Base-by-base conservation (phyloP, 176 grass and related monocot genomes). In the Urochloa ruziziensis region DNA sequence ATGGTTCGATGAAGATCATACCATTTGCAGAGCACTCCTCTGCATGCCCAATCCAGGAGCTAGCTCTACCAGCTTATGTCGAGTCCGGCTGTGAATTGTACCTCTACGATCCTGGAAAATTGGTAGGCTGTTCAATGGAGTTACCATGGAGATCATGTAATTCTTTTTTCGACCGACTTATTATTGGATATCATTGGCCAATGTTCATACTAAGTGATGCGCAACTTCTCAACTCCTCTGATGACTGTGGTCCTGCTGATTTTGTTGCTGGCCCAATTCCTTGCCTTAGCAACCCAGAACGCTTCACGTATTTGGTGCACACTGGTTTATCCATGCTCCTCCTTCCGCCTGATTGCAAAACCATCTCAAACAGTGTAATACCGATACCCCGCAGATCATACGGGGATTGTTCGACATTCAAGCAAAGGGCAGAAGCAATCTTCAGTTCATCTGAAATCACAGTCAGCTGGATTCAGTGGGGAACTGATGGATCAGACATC, bases 21-120 rank as follows among this genome's bases (percentile, higher is more conserved):
- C 11, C 73, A 2, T 58, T 79, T 30, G 34, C 21, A 9, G 53
- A 53, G 49, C 49, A 74, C 0, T 37, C 88, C 16, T 72, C 74
- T 32, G 11, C 43, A 23, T 94, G 86, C 70, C 54, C 81, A 74
- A 68, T 94, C 29, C 73, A 80, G 78, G 78, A 68, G n/a, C 28
- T 62, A 8, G 72, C 18, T 53, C 18, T 6, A 53, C 49, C 49
- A 7, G 49, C 49, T 53, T 12, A 53, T 53, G 49, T 53, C 6
- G 17, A 53, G 49, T 53, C 17, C 18, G 6, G 18, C 49, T 53
- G 49, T 53, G 49, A 53, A 53, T 53, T 21, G 5, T 53, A 53
- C 49, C 18, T 53, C 49, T 21, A 21, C 18, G 49, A 53, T 53
- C 49, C 49, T 53, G 49, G 49, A 53, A 53, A 7, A 53, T 53